Conservation (phyloP, 1,284 basidiomycete species). For the Quambalaria eucalypti region DNA sequence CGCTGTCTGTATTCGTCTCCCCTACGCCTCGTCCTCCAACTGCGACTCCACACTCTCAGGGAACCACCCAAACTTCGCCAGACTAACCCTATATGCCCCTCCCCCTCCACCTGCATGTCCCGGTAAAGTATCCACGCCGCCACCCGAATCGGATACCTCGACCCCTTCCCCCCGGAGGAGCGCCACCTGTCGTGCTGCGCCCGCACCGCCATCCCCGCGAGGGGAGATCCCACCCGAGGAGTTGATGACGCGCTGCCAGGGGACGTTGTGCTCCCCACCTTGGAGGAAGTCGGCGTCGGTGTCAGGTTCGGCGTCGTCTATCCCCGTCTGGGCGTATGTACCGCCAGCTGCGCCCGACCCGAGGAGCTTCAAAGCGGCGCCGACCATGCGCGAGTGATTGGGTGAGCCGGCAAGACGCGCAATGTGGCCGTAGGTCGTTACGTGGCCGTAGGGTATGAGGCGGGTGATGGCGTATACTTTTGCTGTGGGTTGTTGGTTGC, state of each 20-base stretch:
- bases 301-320: neutral
- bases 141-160: conserved; percentile 17
- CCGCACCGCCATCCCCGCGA: conserved; percentile 40
- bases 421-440: conserved; percentile 44
- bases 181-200: conserved; percentile 28
- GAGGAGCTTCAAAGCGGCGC: conserved; percentile 36
- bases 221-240: conserved; percentile 37
- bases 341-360: conserved; percentile 2
- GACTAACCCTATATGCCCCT: too few relatives aligned
- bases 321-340: neutral
- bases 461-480: conserved; percentile 36
- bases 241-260: conserved; percentile 39
- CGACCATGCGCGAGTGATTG: conserved; percentile 36
- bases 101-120: too few relatives aligned
- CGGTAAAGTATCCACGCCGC: conserved; percentile 13
- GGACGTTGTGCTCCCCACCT: conserved; percentile 22
- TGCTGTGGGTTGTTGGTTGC: conserved; percentile 14
- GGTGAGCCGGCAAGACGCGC: conserved; percentile 26
- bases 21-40: too few relatives aligned
- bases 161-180: conserved; percentile 19
- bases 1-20: too few relatives aligned
- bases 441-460: conserved; percentile 29
- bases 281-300: too few relatives aligned
- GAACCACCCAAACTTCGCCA: too few relatives aligned
- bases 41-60: too few relatives aligned